Conservation (phyloP, 2,329 filamentous ascomycete species). For the Exophiala alcalophila region DNA sequence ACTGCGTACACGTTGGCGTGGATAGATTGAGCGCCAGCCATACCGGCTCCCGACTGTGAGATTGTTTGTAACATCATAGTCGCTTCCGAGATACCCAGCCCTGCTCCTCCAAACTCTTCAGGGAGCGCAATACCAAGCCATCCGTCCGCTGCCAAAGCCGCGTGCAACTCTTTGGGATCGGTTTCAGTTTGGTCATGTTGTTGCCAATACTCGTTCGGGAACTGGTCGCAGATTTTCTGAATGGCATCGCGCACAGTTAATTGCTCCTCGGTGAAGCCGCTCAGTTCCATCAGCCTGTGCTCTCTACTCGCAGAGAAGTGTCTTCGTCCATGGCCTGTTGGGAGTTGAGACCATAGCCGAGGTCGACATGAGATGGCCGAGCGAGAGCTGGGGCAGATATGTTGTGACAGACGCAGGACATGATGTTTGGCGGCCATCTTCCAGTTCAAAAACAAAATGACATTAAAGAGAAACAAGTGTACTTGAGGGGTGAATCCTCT, state of each 20-base stretch:
- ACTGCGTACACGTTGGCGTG: conserved; percentile 66
- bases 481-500: no score
- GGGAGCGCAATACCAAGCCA: conserved; percentile 81
- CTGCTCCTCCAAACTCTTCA: conserved; percentile 69
- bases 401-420: conserved; percentile 3
- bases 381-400: background rate
- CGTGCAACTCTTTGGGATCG: conserved; percentile 74
- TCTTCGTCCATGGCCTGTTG: conserved; percentile 4
- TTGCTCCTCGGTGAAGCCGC: conserved; percentile 70
- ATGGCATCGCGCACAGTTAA: conserved; percentile 70
- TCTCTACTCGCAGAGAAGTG: conserved; percentile 16
- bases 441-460: no score
- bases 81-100: conserved; percentile 72
- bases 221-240: conserved; percentile 64
- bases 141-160: conserved; percentile 68
- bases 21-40: conserved; percentile 65
- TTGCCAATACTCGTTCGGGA: conserved; percentile 74
- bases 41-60: conserved; percentile 72
- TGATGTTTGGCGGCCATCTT: conserved; percentile 13
- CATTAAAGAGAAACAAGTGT: no score
- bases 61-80: conserved; percentile 87
- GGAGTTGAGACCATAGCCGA: conserved; percentile 14
- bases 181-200: conserved; percentile 66
- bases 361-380: conserved; percentile 9
- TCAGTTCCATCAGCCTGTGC: conserved; percentile 62